Base-by-base conservation (phyloP, 768 basidiomycete species). In the Tulasnella sp. region DNA sequence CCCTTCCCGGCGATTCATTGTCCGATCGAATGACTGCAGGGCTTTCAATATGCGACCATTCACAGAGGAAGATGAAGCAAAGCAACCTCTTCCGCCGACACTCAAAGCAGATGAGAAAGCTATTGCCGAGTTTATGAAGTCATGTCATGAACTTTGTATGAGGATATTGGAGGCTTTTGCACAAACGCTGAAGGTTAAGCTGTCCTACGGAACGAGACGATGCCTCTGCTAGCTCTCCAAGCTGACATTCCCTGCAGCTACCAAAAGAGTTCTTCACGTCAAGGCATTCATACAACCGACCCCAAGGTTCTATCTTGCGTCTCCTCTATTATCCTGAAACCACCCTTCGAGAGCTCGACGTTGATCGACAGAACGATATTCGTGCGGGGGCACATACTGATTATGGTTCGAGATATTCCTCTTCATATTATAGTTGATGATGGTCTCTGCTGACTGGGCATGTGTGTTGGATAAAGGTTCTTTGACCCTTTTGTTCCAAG, bases 311-410 rank as follows among this genome's bases (percentile, higher is more conserved):
- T 8, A 73, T 81, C 18, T 56, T 82, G 8, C 56, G 81, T 10
- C 76, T 82, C 3, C 76, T 82, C 7, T 82, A 82, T 76, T 82
- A 82, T 48, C 81, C 81, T 21, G n/a, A 68, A 71, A 80, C 80
- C 24, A 68, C 5, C 8, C n/a, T 79, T n/a, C 24, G 42, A 27
- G 52, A 79, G 48, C n/a, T 68, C 40, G 14, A 24, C n/a, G 76
- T 31, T 14, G 38, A 52, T 56, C n/a, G 73, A n/a, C 27, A 71
- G 19, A 27, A 77, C 19, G 82, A 83, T 52, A 81, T 83, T 27
- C 79, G 83, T 3, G 83, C 83, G 0, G 83, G 83, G 10, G 82
- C 83, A 7, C 83, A 83, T 56, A 81, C 81, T 19, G 83, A 83
- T 74, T 82, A 82, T 42, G 83, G 83, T 74, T 39, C 68, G 52